Base-by-base conservation (phyloP, 192 early-diverging fungal genomes). In the Gorgonomyces haynaldii region DNA sequence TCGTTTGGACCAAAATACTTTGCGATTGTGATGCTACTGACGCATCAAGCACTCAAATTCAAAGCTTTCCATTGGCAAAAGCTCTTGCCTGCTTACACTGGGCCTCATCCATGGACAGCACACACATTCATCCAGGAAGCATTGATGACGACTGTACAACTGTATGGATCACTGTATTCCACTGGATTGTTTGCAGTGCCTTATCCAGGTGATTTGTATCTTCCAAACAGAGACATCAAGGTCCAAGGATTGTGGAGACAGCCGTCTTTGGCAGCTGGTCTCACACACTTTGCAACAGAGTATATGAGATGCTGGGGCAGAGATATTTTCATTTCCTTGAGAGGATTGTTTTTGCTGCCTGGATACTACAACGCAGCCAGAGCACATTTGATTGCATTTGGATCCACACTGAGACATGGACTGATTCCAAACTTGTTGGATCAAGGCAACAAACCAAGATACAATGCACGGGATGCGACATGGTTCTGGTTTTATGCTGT, bases 291-390 rank as follows among this genome's bases (percentile, higher is more conserved):
- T 50, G 78, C 92, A 3, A 81, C 81, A 6, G 69, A 79, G 34
- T 84, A 93, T 47, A 93, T 94, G 88, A 78, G 96, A 35, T 83
- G 82, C 54, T 99, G 96, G 96, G 96, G 96, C n/a, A 81, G 96
- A 36, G 96, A 99, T 70, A 83, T 95, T 25, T 92, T 96, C 57
- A 91, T 99, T 48, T 69, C 87, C 4, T 61, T 99, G 2, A 72
- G 80, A 2, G 96, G 96, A 3, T 60, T 90, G 25, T 67, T 94
- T 22, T 47, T 99, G 39, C 64, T 79, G 3, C 85, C 89, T 9
- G 91, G 91, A 5, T 74, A 89, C 43, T 87, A 64, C 53, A 69
- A 84, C 15, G 91, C 78, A 0, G 96, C 96, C 9, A 70, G 74
- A 31, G 67, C 65, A 0, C 96, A 99, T 37, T 72, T 99, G 15